Percentiles rank a stretch among this genome's conserved stretches.
Evolutionary conservation across 2,329 filamentous ascomycete species (phyloP).

Genomic region (Myriosclerotinia curreyana): DNA sequence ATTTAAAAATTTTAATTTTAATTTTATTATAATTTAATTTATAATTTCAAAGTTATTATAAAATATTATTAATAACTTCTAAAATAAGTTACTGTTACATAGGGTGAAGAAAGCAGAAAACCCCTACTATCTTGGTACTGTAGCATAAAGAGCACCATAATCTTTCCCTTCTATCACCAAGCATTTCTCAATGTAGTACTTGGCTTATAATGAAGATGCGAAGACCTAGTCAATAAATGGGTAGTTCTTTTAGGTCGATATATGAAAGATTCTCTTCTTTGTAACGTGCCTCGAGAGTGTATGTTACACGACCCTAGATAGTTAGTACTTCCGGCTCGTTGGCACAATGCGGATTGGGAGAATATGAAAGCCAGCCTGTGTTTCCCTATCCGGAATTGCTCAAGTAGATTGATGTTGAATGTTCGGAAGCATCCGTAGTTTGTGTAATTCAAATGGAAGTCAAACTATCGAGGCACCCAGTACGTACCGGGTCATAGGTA

Average conservation of each 20-base stretch:
- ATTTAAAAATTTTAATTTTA: no score
- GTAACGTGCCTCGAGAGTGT: background rate
- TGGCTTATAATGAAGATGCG: background rate
- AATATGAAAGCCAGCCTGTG: background rate
- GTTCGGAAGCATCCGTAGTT: background rate
- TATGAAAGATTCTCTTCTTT: background rate
- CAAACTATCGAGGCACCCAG: background rate
- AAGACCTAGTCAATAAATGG: background rate
- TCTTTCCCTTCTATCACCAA: background rate
- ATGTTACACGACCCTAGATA: background rate
- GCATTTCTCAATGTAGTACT: background rate
- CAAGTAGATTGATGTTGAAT: background rate
- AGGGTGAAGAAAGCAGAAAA: no score
- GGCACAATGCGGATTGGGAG: background rate
- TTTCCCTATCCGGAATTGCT: background rate
- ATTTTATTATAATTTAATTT: no score
- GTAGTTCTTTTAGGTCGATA: background rate
- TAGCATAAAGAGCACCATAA: no score
- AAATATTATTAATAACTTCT: no score
- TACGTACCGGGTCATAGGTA: background rate
- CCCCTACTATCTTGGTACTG: no score
- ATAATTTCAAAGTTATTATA: no score
- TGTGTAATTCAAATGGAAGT: slow-evolving; percentile 8
- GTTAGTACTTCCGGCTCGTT: background rate
- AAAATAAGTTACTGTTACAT: no score